These are phyloP conservation scores for Russula lepida DNA, from an alignment of 768 basidiomycete genomes.

Conservation along the genomic window DNA sequence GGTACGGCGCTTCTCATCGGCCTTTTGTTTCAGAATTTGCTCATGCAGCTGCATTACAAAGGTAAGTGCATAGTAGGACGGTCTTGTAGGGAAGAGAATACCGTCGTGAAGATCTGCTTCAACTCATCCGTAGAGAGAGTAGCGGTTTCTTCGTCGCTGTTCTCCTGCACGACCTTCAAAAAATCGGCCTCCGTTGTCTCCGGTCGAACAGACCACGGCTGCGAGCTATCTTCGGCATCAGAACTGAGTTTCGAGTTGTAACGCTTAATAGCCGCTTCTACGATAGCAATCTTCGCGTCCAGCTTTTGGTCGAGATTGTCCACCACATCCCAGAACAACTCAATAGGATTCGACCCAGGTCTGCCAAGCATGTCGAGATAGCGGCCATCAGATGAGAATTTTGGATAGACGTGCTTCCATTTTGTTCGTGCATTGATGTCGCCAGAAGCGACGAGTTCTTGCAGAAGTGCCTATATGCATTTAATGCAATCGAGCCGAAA, in stretches of 20 bases:
- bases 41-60: conserved; percentile 51
- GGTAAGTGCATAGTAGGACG: background rate
- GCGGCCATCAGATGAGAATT: conserved; percentile 67
- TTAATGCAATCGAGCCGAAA: background rate
- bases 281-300: conserved; percentile 64
- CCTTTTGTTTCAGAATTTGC: conserved; percentile 61
- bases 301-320: conserved; percentile 82
- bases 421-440: conserved; percentile 75
- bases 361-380: conserved; percentile 86
- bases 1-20: conserved; percentile 77
- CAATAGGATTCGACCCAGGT: conserved; percentile 90
- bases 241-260: conserved; percentile 32
- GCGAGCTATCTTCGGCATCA: conserved; percentile 23
- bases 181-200: conserved; percentile 65
- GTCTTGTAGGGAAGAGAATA: conserved; percentile 27
- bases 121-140: conserved; percentile 46
- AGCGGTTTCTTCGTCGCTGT: conserved; percentile 44
- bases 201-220: conserved; percentile 37
- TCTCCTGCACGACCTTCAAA: conserved; percentile 43
- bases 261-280: conserved; percentile 52
- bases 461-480: conserved; percentile 52
- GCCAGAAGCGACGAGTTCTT: conserved; percentile 54
- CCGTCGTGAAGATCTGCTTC: conserved; percentile 51
- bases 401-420: conserved; percentile 85
- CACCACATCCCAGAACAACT: conserved; percentile 92